Base-by-base conservation (phyloP, 2,329 filamentous ascomycete species). In the Alternaria burnsii region DNA sequence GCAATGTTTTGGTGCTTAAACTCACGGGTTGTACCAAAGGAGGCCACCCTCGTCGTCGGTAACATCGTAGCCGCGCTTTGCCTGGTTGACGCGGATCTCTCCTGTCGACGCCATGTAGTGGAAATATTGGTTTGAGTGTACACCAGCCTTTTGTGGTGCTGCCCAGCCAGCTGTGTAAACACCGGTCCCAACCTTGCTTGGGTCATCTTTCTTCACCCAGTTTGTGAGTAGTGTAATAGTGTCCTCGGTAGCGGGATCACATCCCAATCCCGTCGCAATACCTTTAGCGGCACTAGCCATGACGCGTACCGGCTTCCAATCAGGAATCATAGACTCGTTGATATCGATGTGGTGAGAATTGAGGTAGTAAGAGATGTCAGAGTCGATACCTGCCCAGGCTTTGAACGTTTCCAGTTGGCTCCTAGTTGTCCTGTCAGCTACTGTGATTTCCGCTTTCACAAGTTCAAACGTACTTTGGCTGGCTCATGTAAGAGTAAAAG, bases 81-180 rank as follows among this genome's bases (percentile, higher is more conserved):
- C 94, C 82, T 97, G 94, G 82, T 97, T 92, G 72, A 97, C 87
- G 61, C 92, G 88, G 71, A 97, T 88, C 82, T 97, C 94, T 66
- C 94, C 94, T 58, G 89, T 87, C 61, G 87, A 86, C 3, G 88
- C 94, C 82, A 97, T 90, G 82, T 95, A 97, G 81, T 97, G 94
- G 84, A 97, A 97, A 82, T 97, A 95, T 82, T 97, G 94, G 79
- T 97, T 97, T 2, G 91, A 94, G 81, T 97, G 94, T n/a, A 97
- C 93, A 51, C 94, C 94, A 0, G 94, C 94, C 73, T 90, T 91
- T 77, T 96, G 91, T 12, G 94, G 94, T 7, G 94, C 94, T 1
- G 94, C 97, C 94, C 94, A 97, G 41, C 91, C 94, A 11, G 94
- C 92, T 12, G 94, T 97, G 81, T 97, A 97, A 8, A 97, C 93